Evolutionary conservation across 2,329 filamentous ascomycete genomes (phyloP).

Genomic region (Ophiobolus disseminans): DNA sequence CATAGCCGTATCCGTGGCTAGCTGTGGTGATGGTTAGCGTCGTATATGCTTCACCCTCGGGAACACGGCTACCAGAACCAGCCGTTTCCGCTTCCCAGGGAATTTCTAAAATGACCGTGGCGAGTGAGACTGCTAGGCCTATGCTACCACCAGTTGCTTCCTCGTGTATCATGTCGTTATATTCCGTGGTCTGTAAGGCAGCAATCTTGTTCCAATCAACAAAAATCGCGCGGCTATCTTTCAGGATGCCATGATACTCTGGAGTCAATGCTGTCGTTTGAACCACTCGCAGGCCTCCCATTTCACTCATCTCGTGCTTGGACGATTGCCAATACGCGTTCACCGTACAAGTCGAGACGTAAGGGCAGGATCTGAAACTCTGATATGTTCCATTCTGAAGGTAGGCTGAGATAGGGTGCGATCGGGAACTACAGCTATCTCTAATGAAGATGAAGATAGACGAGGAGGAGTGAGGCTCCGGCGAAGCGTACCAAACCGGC

Average conservation of each 20-base stretch:
- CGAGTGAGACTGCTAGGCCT: background rate
- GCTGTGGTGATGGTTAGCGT: background rate
- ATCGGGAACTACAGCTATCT: too few species aligned
- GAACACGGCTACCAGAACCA: background rate
- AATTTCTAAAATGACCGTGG: background rate
- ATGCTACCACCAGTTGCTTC: background rate
- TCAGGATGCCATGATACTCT: background rate
- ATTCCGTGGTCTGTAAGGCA: background rate
- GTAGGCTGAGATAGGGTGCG: background rate
- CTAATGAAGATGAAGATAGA: background rate
- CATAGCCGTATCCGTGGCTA: constrained; percentile 8
- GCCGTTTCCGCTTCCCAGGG: background rate
- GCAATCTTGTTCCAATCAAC: background rate
- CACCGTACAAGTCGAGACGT: background rate
- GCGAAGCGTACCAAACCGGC: background rate
- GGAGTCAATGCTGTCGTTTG: background rate
- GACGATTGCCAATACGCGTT: background rate
- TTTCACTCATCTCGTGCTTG: background rate
- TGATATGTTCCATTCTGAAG: background rate
- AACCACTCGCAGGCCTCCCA: background rate
- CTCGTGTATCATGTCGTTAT: background rate
- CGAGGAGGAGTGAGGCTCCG: background rate
- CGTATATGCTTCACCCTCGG: background rate
- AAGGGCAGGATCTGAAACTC: background rate
- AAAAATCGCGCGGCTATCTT: background rate